Base-by-base conservation (phyloP, 1,139 yeast genomes). In the Arxiozyma bovina region DNA sequence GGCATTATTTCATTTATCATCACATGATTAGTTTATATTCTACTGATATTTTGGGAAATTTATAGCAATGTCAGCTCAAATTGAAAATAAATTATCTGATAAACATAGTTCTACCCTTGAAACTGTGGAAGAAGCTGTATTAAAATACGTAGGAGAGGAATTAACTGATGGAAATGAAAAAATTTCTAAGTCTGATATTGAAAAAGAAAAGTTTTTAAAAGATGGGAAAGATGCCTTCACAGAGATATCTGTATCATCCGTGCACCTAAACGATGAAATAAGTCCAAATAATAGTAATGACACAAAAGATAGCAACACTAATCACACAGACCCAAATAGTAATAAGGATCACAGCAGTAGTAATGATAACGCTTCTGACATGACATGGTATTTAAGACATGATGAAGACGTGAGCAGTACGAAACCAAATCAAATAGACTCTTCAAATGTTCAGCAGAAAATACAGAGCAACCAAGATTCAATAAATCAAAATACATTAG, bases 101-200 rank as follows among this genome's bases (percentile, higher is more conserved):
- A 21, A 27, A 46, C 17, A 42, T 12, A 22, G 25, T 34, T 22
- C 45, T 11, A 38, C 22, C 38, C 53, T 62, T 50, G 69, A 66
- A 53, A 65, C 69, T 17, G 70, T 67, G 1, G 71, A 67, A 61
- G 90, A 86, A n/a, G 91, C 89, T 0, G 88, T 85, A 42, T 76
- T 85, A 81, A 77, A 80, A 55, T 79, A 80, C 60, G 91, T 85
- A 11, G 87, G 86, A 18, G 83, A 82, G 6, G 77, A 82, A 1
- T 69, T 81, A 50, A 79, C 76, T 40, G 65, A 68, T 45, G 63
- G 63, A 49, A 60, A 60, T 47, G 59, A 56, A 55, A 59, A 64
- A 50, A 61, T 60, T 59, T 58, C 57, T 45, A 59, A 60, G 50
- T 66, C 63, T 25, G 63, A 65, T 40, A 48, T 45, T 34, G 50